Conservation (phyloP, 495 filamentous ascomycete species). For the Pyrenula aspistea region DNA sequence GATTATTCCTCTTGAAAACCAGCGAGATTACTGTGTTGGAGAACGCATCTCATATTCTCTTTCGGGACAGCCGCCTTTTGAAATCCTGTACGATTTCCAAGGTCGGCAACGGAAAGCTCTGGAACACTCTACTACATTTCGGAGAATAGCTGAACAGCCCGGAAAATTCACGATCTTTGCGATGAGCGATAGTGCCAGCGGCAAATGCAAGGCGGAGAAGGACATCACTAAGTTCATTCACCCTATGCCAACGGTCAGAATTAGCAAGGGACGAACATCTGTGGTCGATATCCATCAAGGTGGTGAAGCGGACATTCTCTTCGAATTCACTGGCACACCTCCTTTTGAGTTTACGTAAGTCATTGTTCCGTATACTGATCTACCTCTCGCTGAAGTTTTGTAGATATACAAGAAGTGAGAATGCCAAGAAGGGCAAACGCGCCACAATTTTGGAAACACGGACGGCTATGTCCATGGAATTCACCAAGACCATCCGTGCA, state of each 20-base stretch:
- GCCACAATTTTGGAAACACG: conserved; percentile 74
- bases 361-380: conserved; percentile 3
- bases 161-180: conserved; percentile 80
- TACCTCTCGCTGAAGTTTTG: not conserved
- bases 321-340: conserved; percentile 88
- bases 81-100: conserved; percentile 83
- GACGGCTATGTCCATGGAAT: conserved; percentile 70
- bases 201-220: conserved; percentile 62
- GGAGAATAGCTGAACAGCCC: conserved; percentile 79
- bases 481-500: conserved; percentile 66
- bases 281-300: conserved; percentile 93
- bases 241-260: conserved; percentile 77
- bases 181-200: conserved; percentile 67
- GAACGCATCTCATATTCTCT: conserved; percentile 85
- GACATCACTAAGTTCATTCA: conserved; percentile 73
- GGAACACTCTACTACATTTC: conserved; percentile 65
- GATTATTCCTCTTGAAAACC: conserved; percentile 77
- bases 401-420: conserved; percentile 79
- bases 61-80: conserved; percentile 79
- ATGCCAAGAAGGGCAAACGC: conserved; percentile 60
- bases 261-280: conserved; percentile 66
- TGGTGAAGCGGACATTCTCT: conserved; percentile 79
- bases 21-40: conserved; percentile 85
- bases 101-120: conserved; percentile 65
- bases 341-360: conserved; percentile 89